A percentile compares a stretch with the other conserved stretches of the same genome.
phyloP scores from a whole-genome alignment of 2,329 filamentous ascomycete genomes.

The Corynespora cassiicola region DNA sequence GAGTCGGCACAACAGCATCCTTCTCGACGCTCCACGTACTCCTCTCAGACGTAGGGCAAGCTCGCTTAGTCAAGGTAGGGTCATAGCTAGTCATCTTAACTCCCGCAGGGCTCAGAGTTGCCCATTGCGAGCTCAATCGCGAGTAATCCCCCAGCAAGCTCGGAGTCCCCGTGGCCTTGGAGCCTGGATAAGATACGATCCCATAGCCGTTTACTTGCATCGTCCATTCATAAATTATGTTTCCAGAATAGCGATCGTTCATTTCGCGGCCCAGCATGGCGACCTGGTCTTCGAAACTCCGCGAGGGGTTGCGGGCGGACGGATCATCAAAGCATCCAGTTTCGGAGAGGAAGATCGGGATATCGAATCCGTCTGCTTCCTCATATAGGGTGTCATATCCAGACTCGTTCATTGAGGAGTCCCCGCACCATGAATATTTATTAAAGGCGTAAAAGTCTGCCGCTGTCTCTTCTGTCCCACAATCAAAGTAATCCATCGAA shows the following conservation, averaged over 20 bases:
- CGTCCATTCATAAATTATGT: constrained; percentile 18
- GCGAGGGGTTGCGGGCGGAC: background rate
- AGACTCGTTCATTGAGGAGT: constrained; percentile 3
- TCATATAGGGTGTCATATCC: constrained; percentile 13
- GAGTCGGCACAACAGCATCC: constrained; percentile 9
- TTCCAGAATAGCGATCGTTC: constrained; percentile 17
- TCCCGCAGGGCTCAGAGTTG: constrained; percentile 11
- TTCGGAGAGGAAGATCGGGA: constrained; percentile 12
- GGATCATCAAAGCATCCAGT: too few species aligned
- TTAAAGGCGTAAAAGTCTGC: constrained; percentile 15
- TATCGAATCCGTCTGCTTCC: constrained; percentile 9
- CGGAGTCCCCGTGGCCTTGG: constrained; percentile 1
- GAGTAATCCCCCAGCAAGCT: constrained; percentile 7
- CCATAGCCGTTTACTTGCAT: constrained; percentile 8
- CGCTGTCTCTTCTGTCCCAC: constrained; percentile 6
- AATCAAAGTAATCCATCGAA: constrained; percentile 15
- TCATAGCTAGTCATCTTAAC: constrained; percentile 9
- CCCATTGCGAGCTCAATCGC: constrained; percentile 9
- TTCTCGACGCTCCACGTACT: constrained; percentile 5
- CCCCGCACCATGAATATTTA: constrained; percentile 12
- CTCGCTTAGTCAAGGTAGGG: constrained; percentile 8
- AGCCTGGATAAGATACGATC: constrained; percentile 6
- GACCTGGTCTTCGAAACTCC: constrained; percentile 11
- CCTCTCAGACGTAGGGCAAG: constrained; percentile 6
- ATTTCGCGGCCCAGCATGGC: constrained; percentile 14